A percentile compares a stretch with the other conserved stretches of the same genome.
phyloP scores from a whole-genome alignment of 139 green algal species.

The Trebouxia sp. region DNA sequence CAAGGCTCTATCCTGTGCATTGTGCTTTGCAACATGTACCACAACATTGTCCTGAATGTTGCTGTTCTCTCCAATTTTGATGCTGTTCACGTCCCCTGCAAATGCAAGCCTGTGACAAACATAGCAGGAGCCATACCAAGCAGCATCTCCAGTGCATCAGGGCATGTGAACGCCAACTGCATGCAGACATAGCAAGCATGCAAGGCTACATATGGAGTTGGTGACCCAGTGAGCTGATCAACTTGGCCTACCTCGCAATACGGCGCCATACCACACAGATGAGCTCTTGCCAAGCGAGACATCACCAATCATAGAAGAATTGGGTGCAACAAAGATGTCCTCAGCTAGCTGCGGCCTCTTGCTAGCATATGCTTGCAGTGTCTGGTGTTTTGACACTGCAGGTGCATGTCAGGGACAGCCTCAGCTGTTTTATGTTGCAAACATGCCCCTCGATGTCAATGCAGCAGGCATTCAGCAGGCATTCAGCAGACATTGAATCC shows the following conservation, averaged over 20 bases:
- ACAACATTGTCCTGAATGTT: conserved; percentile 91
- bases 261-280: conserved; percentile 90
- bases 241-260: conserved; percentile 76
- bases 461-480: no score
- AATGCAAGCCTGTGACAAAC: background rate
- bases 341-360: conserved; percentile 58
- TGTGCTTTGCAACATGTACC: conserved; percentile 88
- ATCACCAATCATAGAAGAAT: conserved; percentile 89
- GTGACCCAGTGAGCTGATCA: background rate
- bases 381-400: conserved; percentile 54
- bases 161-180: background rate
- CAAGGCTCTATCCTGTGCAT: conserved; percentile 43
- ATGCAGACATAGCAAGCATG: background rate
- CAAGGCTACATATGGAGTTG: no score
- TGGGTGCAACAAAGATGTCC: conserved; percentile 84
- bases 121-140: background rate
- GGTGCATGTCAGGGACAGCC: conserved; percentile 29
- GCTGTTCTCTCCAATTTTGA: conserved; percentile 80
- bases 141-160: background rate
- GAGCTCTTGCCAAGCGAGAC: conserved; percentile 80
- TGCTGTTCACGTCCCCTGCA: conserved; percentile 89
- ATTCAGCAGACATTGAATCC: no score
- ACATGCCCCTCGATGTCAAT: background rate
- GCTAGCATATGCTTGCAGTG: conserved; percentile 36
- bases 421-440: background rate